phyloP scores from a whole-genome alignment of 805 yeast species.

The Candida nemodendra region DNA sequence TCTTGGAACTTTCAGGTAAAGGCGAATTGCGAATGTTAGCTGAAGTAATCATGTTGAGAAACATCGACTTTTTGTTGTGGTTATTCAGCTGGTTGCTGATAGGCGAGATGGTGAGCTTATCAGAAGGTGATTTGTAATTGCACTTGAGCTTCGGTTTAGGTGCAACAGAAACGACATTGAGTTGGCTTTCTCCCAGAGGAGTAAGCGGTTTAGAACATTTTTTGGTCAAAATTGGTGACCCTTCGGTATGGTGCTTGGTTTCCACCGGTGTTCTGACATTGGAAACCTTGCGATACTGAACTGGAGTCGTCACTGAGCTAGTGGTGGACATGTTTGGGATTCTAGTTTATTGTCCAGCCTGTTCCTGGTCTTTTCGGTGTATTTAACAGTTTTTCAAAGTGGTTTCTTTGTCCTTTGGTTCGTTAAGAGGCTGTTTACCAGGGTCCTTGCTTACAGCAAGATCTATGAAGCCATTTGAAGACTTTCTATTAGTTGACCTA shows the following conservation, averaged over 20 bases:
- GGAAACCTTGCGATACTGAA: slow-evolving; percentile 2
- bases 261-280: neutral
- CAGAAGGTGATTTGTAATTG: slow-evolving; percentile 18
- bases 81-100: slow-evolving; percentile 17
- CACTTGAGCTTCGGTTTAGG: slow-evolving; percentile 2
- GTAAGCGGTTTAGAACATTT: slow-evolving; percentile 1
- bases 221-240: slow-evolving; percentile 3
- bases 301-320: slow-evolving; percentile 6
- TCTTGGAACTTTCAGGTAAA: neutral
- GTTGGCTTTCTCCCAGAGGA: neutral
- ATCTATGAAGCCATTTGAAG: too few relatives aligned
- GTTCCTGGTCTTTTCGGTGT: neutral
- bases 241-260: neutral
- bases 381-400: neutral
- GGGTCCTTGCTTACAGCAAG: too few relatives aligned
- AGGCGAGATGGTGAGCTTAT: slow-evolving; percentile 16
- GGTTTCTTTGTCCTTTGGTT: neutral
- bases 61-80: slow-evolving; percentile 11
- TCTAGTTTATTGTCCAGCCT: too few relatives aligned
- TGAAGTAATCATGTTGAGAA: slow-evolving; percentile 5
- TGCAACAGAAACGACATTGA: neutral
- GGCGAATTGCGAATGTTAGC: neutral
- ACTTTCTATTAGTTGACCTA: slow-evolving; percentile 7
- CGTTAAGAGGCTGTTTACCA: too few relatives aligned
- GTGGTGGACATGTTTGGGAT: neutral